Conservation (phyloP, 2,329 filamentous ascomycete species). For the Aspergillus sp. region DNA sequence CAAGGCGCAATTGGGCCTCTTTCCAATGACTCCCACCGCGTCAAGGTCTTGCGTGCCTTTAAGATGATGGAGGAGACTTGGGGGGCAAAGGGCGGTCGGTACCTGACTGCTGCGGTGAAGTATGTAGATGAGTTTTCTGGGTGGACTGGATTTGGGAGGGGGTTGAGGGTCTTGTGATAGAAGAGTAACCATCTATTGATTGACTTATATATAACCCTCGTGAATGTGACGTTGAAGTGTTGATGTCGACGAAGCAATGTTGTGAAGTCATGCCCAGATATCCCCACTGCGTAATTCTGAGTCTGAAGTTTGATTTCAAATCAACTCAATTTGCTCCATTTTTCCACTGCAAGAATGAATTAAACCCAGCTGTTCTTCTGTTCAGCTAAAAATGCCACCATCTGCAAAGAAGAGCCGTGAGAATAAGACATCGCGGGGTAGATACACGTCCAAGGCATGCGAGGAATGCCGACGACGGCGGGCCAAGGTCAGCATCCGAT, state of each 20-base stretch:
- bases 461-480: conserved; percentile 34
- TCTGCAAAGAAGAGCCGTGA: too few species aligned
- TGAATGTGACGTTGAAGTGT: too few species aligned
- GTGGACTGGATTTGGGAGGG: conserved; percentile 2
- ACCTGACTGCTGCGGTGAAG: conserved; percentile 40
- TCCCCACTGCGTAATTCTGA: too few species aligned
- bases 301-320: too few species aligned
- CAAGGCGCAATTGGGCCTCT: background rate
- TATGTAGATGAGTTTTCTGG: conserved; percentile 35
- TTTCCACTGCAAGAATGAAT: too few species aligned
- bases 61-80: conserved; percentile 23
- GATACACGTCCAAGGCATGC: conserved; percentile 29
- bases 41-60: conserved; percentile 4
- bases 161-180: conserved; percentile 1
- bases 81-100: conserved; percentile 33
- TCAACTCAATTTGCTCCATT: too few species aligned
- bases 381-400: too few species aligned
- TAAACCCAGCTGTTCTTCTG: too few species aligned
- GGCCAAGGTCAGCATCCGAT: conserved; percentile 24
- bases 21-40: conserved; percentile 1
- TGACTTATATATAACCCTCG: too few species aligned
- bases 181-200: too few species aligned
- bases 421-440: conserved; percentile 6
- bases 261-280: too few species aligned
- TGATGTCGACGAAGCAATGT: too few species aligned